Base-by-base conservation (phyloP, 768 basidiomycete species). In the Suillus brevipes region DNA sequence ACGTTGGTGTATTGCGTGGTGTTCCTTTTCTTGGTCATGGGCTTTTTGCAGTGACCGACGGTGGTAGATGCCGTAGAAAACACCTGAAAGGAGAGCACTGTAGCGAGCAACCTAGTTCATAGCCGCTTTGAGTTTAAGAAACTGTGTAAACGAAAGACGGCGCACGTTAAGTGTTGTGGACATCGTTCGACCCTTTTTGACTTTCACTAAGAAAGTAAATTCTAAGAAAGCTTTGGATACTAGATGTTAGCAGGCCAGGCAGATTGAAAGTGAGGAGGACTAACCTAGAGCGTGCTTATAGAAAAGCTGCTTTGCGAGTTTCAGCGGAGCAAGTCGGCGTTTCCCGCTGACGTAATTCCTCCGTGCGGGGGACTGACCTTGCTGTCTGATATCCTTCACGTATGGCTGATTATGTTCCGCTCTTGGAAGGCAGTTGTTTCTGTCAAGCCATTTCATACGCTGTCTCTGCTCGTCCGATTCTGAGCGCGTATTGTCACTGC, bases 51-150 rank as follows among this genome's bases (percentile, higher is more conserved):
- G 80, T 73, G 95, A 91, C 73, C 91, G 88, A 74, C 92, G 91
- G 83, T 98, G 96, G 73, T 88, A 87, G 77, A 96, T 89, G 75
- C 97, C 97, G 77, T 98, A 99, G 75, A 88, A 78, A 69, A 97
- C 85, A 74, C 97, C 97, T 50, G 88, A 84, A 68, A 90, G 79
- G 70, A 99, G 87, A 60, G 96, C 95, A 23, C 94, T 89, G 79
- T 97, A 99, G 74, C 97, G 92, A 73, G 91, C 90, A 77, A 97
- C 97, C 97, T 96, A 77, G 18, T 50, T 25, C 25, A 56, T 20
- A 50, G 64, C 55, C 25, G 18, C 37, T 58, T 36, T 58, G 16
- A 58, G 57, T 40, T 60, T 25, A 14, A 53, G 25, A 66, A 40
- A 45, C 28, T 56, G 64, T 49, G 52, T 9, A 60, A 31, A 53